phyloP scores from a whole-genome alignment of 2,329 filamentous ascomycete species.

The Colletotrichum brevisporum region DNA sequence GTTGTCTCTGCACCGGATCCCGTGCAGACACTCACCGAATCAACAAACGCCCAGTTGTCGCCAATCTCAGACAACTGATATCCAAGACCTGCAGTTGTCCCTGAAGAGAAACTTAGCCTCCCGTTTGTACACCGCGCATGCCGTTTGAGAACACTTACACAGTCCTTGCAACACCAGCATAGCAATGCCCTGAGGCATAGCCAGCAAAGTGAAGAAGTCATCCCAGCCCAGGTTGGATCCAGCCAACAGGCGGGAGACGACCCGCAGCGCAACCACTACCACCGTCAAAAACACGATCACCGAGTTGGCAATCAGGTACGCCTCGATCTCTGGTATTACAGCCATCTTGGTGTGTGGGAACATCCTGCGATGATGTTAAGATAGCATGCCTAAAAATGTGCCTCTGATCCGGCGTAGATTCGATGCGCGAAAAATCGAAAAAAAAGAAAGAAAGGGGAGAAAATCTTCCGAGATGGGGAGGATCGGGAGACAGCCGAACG shows the following conservation, averaged over 20 bases:
- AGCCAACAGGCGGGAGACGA: slow-evolving; percentile 46
- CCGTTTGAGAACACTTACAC: slow-evolving; percentile 44
- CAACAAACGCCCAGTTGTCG: slow-evolving; percentile 17
- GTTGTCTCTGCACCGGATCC: background rate
- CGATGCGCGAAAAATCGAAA: background rate
- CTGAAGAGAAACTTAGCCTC: slow-evolving; percentile 24
- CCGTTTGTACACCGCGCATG: background rate
- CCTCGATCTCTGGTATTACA: slow-evolving; percentile 39
- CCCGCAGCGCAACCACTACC: slow-evolving; percentile 45
- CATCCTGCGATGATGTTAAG: slow-evolving; percentile 6
- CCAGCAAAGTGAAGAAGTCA: slow-evolving; percentile 54
- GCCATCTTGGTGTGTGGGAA: slow-evolving; percentile 14
- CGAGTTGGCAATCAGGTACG: slow-evolving; percentile 47
- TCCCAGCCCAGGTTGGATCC: slow-evolving; percentile 52
- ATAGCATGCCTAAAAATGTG: slow-evolving; percentile 12
- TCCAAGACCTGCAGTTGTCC: slow-evolving; percentile 45
- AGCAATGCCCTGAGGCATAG: slow-evolving; percentile 49
- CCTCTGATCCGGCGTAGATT: background rate
- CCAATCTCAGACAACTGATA: slow-evolving; percentile 35
- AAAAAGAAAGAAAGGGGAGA: slow-evolving; percentile 2
- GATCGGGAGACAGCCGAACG: background rate
- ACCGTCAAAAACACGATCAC: slow-evolving; percentile 42
- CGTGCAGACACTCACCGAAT: background rate
- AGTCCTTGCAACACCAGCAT: slow-evolving; percentile 50
- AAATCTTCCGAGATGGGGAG: slow-evolving; percentile 7